Evolutionary conservation across 2,329 filamentous ascomycete species (phyloP).

Genomic region (Bipolaris victoriae): DNA sequence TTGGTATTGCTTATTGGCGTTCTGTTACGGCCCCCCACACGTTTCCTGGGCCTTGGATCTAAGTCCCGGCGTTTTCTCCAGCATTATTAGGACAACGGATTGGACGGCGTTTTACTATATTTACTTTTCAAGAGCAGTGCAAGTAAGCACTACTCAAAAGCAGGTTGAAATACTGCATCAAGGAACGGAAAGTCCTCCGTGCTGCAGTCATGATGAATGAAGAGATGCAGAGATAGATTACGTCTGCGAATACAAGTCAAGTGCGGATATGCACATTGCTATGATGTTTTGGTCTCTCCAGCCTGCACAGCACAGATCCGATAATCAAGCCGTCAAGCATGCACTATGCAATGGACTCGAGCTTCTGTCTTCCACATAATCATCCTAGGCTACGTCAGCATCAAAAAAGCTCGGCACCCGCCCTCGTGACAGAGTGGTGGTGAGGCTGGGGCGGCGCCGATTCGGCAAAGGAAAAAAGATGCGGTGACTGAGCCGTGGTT

Average conservation of each 20-base stretch:
- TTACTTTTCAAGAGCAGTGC: constrained; percentile 2
- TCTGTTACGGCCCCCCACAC: constrained; percentile 8
- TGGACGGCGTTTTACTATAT: constrained; percentile 25
- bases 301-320: background rate
- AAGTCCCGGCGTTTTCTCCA: constrained; percentile 11
- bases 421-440: background rate
- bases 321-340: background rate
- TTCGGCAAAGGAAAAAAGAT: constrained; percentile 11
- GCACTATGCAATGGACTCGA: background rate
- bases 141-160: constrained; percentile 8
- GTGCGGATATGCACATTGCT: background rate
- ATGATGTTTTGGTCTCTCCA: background rate
- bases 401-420: background rate
- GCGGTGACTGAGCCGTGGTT: constrained; percentile 22
- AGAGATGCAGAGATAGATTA: constrained; percentile 9
- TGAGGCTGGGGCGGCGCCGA: constrained; percentile 7
- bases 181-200: background rate
- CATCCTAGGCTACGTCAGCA: background rate
- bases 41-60: constrained; percentile 9
- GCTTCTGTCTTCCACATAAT: background rate
- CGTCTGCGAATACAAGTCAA: constrained; percentile 3
- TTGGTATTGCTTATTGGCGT: constrained; percentile 21
- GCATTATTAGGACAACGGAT: constrained; percentile 27
- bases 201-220: background rate
- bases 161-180: constrained; percentile 7